Evolutionary conservation across 2,329 filamentous ascomycete species (phyloP).

Genomic region (Onygenales sp.): DNA sequence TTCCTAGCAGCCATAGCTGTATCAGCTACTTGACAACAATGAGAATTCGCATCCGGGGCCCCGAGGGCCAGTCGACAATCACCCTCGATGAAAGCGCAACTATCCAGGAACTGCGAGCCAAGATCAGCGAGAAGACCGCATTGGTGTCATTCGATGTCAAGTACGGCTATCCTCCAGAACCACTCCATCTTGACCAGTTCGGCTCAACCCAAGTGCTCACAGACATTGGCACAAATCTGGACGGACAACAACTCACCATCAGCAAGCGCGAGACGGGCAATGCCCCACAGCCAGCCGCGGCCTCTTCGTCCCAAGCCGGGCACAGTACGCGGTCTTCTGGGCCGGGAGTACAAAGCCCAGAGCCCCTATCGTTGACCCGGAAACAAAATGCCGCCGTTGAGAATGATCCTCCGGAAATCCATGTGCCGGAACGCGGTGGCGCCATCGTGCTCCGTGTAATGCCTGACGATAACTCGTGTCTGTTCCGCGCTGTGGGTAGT

Average conservation of each 20-base stretch:
- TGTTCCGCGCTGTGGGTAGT: conserved; percentile 81
- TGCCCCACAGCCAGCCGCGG: background rate
- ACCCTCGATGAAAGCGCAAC: conserved; percentile 57
- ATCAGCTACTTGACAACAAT: conserved; percentile 35
- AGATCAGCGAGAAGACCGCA: conserved; percentile 50
- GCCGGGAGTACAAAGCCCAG: conserved; percentile 4
- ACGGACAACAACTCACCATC: conserved; percentile 62
- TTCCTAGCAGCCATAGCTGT: background rate
- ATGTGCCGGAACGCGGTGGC: conserved; percentile 46
- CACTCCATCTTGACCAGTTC: conserved; percentile 51
- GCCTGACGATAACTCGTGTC: conserved; percentile 92
- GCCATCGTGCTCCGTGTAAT: conserved; percentile 74
- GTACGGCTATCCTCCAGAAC: conserved; percentile 66
- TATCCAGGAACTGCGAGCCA: conserved; percentile 28
- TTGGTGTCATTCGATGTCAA: conserved; percentile 64
- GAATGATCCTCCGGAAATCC: conserved; percentile 53
- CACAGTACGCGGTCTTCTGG: background rate
- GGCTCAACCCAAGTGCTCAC: conserved; percentile 41
- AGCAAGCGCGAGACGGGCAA: conserved; percentile 32
- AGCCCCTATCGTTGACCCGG: conserved; percentile 25
- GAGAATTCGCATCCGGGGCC: conserved; percentile 66
- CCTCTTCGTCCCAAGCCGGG: background rate
- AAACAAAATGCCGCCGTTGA: conserved; percentile 23
- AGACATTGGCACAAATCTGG: conserved; percentile 51
- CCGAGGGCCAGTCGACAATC: conserved; percentile 61